Evolutionary conservation across 805 yeast genomes (phyloP).

Genomic region (Kluyveromyces lactis): DNA sequence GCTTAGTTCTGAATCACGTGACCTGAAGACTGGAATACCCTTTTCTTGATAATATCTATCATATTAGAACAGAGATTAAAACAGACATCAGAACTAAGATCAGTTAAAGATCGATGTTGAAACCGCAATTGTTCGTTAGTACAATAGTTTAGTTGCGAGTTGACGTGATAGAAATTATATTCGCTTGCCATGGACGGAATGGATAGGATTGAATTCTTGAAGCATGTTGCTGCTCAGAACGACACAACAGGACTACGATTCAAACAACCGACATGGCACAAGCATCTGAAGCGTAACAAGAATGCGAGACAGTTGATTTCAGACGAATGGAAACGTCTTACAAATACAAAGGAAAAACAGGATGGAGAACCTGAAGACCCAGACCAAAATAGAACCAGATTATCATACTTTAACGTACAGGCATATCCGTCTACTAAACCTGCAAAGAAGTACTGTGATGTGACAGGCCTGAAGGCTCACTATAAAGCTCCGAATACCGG

Average conservation of each 20-base stretch:
- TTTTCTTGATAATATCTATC: no score
- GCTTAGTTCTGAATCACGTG: no score
- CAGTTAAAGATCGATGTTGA: no score
- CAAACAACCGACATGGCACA: slow-evolving; percentile 47
- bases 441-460: slow-evolving; percentile 78
- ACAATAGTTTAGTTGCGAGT: no score
- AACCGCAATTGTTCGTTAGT: no score
- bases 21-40: no score
- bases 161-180: no score
- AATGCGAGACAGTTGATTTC: slow-evolving; percentile 61
- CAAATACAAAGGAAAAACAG: slow-evolving; percentile 25
- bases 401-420: slow-evolving; percentile 61
- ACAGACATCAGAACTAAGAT: no score
- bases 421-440: slow-evolving; percentile 89
- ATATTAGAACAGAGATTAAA: no score
- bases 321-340: slow-evolving; percentile 65
- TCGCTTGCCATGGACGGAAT: background rate
- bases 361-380: slow-evolving; percentile 13
- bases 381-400: slow-evolving; percentile 35
- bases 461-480: slow-evolving; percentile 76
- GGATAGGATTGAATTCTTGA: slow-evolving; percentile 21
- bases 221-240: slow-evolving; percentile 19
- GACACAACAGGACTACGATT: slow-evolving; percentile 33
- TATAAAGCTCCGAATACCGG: slow-evolving; percentile 72
- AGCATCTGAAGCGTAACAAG: slow-evolving; percentile 57